Percentiles rank a stretch among this genome's conserved stretches.
Conservation (phyloP, 169 alveolate genomes). For the Plasmodium falciparum region DNA sequence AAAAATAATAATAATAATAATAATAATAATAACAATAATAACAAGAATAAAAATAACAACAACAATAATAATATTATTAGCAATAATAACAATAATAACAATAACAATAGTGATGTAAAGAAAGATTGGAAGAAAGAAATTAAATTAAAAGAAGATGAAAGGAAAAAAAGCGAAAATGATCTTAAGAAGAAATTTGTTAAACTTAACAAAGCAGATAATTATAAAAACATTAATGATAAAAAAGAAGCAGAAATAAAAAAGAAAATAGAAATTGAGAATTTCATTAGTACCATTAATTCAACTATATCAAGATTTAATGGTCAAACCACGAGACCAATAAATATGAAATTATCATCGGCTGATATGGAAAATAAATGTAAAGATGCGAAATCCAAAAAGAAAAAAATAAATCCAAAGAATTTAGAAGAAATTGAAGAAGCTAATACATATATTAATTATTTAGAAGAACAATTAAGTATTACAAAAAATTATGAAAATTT, state of each 20-base stretch:
- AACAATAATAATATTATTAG: not conserved
- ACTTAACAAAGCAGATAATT: constrained; percentile 30
- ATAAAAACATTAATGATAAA: constrained; percentile 55
- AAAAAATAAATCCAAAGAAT: constrained; percentile 53
- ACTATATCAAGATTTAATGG: constrained; percentile 39
- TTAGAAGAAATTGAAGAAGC: constrained; percentile 72
- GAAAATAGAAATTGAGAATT: constrained; percentile 25
- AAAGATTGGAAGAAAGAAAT: constrained; percentile 45
- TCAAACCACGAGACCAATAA: constrained; percentile 42
- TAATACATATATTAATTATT: constrained; percentile 46
- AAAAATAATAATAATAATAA: constrained; percentile 3
- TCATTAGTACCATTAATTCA: constrained; percentile 28
- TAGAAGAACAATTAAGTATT: constrained; percentile 71
- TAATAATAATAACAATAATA: not conserved
- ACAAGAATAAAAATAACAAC: not conserved
- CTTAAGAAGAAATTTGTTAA: constrained; percentile 64
- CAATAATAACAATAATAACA: not conserved
- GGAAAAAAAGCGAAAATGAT: constrained; percentile 63
- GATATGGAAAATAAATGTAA: constrained; percentile 52
- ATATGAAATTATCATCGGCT: constrained; percentile 37
- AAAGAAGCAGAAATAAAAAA: constrained; percentile 58
- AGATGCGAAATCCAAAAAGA: constrained; percentile 59
- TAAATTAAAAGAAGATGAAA: constrained; percentile 64
- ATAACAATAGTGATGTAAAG: constrained; percentile 11
- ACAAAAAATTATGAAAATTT: constrained; percentile 65